phyloP scores from a whole-genome alignment of 345 rosid genomes.

The Gossypioides kirkii region DNA sequence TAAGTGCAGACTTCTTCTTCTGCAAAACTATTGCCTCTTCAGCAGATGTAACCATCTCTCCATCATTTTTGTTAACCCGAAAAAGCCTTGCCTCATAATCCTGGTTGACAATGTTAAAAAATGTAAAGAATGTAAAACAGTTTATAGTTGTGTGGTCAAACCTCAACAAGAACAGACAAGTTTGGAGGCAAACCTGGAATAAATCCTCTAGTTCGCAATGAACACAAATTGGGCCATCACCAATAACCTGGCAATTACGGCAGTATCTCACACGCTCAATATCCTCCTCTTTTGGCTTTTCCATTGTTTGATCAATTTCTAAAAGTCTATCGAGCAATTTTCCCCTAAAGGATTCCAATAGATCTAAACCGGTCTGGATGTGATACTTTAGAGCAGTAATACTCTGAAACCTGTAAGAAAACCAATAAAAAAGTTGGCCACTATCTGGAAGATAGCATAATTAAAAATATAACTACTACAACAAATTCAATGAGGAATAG shows the following conservation, averaged over 20 bases:
- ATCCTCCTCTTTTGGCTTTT: slow-evolving; percentile 71
- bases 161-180: slow-evolving; percentile 9
- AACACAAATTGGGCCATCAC: slow-evolving; percentile 75
- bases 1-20: slow-evolving; percentile 71
- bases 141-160: slow-evolving; percentile 10
- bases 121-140: slow-evolving; percentile 9
- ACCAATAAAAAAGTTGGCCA: slow-evolving; percentile 20
- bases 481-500: slow-evolving; percentile 9
- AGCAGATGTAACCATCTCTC: slow-evolving; percentile 63
- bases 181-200: slow-evolving; percentile 55
- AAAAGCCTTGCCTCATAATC: slow-evolving; percentile 88
- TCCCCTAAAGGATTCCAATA: slow-evolving; percentile 61
- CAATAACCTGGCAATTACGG: slow-evolving; percentile 53
- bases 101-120: slow-evolving; percentile 34
- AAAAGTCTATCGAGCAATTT: slow-evolving; percentile 52
- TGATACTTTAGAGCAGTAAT: slow-evolving; percentile 72
- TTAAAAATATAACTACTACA: neutral
- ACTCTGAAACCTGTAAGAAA: slow-evolving; percentile 60
- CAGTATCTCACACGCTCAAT: slow-evolving; percentile 70
- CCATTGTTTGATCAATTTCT: slow-evolving; percentile 78
- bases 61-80: slow-evolving; percentile 61
- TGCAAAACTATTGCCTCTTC: slow-evolving; percentile 74
- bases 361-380: slow-evolving; percentile 75
- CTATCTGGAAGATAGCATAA: slow-evolving; percentile 8
- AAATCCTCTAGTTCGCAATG: slow-evolving; percentile 82